Evolutionary conservation across 768 basidiomycete species (phyloP), one percentile per base, ranked within the genome.

Genomic region (Termitomyces sp.): DNA sequence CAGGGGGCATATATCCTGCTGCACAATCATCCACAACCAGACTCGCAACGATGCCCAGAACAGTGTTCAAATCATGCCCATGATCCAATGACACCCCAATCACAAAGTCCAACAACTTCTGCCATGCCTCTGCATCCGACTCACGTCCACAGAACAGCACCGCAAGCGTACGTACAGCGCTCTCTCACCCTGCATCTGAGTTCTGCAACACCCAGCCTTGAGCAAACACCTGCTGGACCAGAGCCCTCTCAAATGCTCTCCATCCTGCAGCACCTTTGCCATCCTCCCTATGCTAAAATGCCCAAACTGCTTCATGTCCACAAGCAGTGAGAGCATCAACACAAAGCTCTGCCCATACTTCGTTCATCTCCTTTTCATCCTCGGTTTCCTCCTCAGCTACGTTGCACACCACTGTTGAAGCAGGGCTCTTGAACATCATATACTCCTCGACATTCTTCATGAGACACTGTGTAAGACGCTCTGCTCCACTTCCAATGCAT

Each of bases 91-190:
- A 81, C 73, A 50, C 80, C 68, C 75, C 75, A 32, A 83, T 73
- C 0, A 81, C 73, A 50, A 75, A 72, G 10, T 71, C 72, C 17
- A 89, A 73, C 59, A 88, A 75, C 2, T 73, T 68, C 51, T 87
- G 82, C 90, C 90, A 92, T 19, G 69, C 63, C 3, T 72, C 70
- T 23, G n/a, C n/a, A n/a, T n/a, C n/a, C n/a, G n/a, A n/a, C n/a
- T n/a, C n/a, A 80, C 75, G 41, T 81, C 68, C 65, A 84, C 53
- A 17, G 43, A 90, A 92, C 5, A 89, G 89, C 48, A 82, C 74
- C 29, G 77, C 77, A 23, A 87, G 73, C 23, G 90, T 73, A 19
- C 80, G 65, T 12, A 79, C 68, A 21, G 78, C 77, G 19, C 79
- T 77, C 59, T 85, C 82, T 83, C 83, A 89, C n/a, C 66, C 70